Evolutionary conservation across 305 asterid genomes (phyloP).

Genomic region (Fraxinus velutina): DNA sequence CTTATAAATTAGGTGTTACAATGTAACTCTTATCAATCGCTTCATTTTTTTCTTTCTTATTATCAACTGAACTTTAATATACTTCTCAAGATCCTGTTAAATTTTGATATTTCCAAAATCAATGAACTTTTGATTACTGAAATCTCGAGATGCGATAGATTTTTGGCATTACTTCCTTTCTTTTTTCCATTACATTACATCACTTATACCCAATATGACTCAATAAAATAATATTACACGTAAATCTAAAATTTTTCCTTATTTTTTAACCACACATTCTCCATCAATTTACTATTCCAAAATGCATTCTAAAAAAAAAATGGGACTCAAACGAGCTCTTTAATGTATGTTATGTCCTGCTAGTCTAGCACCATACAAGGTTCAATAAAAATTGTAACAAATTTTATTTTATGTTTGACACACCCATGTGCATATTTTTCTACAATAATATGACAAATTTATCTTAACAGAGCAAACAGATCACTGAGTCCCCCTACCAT

Average conservation of each 20-base stretch:
- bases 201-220: not conserved
- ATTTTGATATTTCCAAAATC: not conserved
- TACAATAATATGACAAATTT: not conserved
- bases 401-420: not conserved
- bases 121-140: not conserved
- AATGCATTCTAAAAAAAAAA: too few relatives aligned
- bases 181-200: not conserved
- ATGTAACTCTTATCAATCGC: not conserved
- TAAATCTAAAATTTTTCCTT: too few relatives aligned
- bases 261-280: too few relatives aligned
- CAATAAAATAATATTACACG: too few relatives aligned
- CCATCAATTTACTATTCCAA: too few relatives aligned
- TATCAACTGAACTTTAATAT: not conserved
- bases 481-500: not conserved
- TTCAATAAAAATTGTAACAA: not conserved
- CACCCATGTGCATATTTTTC: not conserved
- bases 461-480: not conserved
- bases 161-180: not conserved
- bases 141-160: not conserved
- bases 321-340: too few relatives aligned
- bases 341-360: not conserved
- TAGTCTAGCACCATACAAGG: not conserved
- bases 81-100: not conserved
- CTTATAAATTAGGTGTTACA: not conserved
- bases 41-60: not conserved